These are phyloP conservation scores for Tetracentron sinense DNA, from an alignment of 164 flowering plant species.

Conservation along the genomic window DNA sequence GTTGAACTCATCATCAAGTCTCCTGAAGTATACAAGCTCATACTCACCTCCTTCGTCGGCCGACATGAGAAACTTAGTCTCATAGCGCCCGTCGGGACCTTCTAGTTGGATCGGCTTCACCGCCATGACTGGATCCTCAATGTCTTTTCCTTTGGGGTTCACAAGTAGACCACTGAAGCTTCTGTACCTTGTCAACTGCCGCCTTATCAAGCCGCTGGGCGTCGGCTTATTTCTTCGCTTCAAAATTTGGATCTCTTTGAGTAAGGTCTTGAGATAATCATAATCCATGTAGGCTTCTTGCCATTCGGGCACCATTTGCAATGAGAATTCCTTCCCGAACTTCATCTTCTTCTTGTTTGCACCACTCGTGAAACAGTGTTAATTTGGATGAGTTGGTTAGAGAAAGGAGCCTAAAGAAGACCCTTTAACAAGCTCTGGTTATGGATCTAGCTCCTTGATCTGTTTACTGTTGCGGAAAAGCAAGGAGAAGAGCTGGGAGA, in stretches of 20 bases:
- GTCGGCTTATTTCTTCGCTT: conserved; percentile 11
- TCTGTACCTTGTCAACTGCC: conserved; percentile 29
- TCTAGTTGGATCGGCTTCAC: conserved; percentile 12
- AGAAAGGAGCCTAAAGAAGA: too few relatives aligned
- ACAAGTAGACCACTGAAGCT: conserved; percentile 44
- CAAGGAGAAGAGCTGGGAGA: too few relatives aligned
- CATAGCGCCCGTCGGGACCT: too few relatives aligned
- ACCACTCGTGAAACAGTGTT: too few relatives aligned
- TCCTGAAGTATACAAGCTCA: conserved; percentile 28
- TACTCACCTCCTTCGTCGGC: conserved; percentile 33
- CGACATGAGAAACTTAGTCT: conserved; percentile 26
- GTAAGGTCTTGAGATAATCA: conserved; percentile 26
- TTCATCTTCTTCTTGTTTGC: too few relatives aligned
- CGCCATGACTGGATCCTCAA: conserved; percentile 27
- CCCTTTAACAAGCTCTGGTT: too few relatives aligned
- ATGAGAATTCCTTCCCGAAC: neutral
- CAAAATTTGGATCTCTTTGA: conserved; percentile 31
- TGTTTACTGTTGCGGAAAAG: too few relatives aligned
- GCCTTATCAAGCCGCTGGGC: conserved; percentile 16
- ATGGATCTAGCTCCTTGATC: too few relatives aligned
- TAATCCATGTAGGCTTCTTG: too few relatives aligned
- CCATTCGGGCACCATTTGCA: too few relatives aligned
- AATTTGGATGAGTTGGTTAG: too few relatives aligned
- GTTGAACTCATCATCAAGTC: conserved; percentile 37
- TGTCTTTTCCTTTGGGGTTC: too few relatives aligned